Base-by-base conservation (phyloP, 2,329 filamentous ascomycete genomes). In the Diplodia seriata region DNA sequence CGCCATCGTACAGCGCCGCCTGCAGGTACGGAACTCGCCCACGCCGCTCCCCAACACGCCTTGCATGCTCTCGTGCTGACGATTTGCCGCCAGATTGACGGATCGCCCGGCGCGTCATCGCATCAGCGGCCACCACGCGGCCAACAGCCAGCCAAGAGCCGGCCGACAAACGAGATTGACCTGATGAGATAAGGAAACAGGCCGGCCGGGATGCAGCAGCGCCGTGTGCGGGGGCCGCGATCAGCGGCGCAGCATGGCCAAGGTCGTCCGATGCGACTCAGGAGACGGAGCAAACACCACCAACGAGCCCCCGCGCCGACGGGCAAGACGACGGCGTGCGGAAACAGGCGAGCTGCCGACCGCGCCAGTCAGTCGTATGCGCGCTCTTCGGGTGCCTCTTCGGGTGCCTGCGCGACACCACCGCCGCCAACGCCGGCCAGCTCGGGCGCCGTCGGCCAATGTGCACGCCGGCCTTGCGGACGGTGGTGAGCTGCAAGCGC, bases 311-410 rank as follows among this genome's bases (percentile, higher is more conserved):
- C 23, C 54, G 54, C 55, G 26, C 57, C 57, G 40, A 50, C 57
- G 57, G 57, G 57, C 57, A 49, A 43, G 56, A 59, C 56, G 56
- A 59, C 56, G 56, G 56, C 56, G 56, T 29, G 56, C 56, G 56
- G 54, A 62, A 50, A 62, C 57, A 62, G 40, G 40, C 40, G 23
- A 29, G 26, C 57, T 47, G 43, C 43, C 43, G 43, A 56, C 54
- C 31, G 53, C 53, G 36, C 20, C 50, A 53, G 50, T 53, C 23
- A 12, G 15, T 6, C 15, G 20, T 33, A 33, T 33, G 31, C 31
- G 26, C 18, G 15, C 54, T 23, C n/a, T 12, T 12, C 36, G 15
- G 14, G 36, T 1, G 14, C 20, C 54, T 23, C n/a, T 12, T 12
- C 36, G 15, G 14, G 36, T 1, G 14, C 20, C 20, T 33, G 38